Evolutionary conservation across 2,329 filamentous ascomycete species (phyloP).

Genomic region (Alternaria dauci): DNA sequence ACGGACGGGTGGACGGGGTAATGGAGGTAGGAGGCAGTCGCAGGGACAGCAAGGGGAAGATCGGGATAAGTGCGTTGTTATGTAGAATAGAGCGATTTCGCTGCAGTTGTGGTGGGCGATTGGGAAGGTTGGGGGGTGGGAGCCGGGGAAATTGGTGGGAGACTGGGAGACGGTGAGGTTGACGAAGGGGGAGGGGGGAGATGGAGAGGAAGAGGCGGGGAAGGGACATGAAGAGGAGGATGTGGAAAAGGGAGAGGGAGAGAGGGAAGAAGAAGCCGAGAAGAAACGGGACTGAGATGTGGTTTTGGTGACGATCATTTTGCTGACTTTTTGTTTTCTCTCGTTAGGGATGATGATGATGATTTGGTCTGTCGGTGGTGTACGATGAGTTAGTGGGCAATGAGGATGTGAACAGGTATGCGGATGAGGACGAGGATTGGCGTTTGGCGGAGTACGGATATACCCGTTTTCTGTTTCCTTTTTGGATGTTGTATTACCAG

Average conservation of each 20-base stretch:
- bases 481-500: background rate
- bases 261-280: background rate
- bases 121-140: background rate
- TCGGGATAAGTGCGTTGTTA: constrained; percentile 46
- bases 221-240: no score
- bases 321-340: background rate
- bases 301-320: background rate
- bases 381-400: background rate
- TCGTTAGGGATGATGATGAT: background rate
- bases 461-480: constrained; percentile 1
- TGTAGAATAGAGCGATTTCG: constrained; percentile 29
- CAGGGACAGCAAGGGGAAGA: constrained; percentile 24
- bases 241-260: no score
- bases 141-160: background rate
- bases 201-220: no score
- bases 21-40: background rate
- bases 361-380: background rate
- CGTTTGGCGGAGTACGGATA: background rate
- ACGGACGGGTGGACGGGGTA: constrained; percentile 4
- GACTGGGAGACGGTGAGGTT: no score
- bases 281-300: no score
- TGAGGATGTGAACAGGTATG: no score
- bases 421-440: background rate
- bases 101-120: background rate
- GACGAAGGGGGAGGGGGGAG: no score